phyloP scores from a whole-genome alignment of 129 eudicot genomes.

The Flaveria linearis region DNA sequence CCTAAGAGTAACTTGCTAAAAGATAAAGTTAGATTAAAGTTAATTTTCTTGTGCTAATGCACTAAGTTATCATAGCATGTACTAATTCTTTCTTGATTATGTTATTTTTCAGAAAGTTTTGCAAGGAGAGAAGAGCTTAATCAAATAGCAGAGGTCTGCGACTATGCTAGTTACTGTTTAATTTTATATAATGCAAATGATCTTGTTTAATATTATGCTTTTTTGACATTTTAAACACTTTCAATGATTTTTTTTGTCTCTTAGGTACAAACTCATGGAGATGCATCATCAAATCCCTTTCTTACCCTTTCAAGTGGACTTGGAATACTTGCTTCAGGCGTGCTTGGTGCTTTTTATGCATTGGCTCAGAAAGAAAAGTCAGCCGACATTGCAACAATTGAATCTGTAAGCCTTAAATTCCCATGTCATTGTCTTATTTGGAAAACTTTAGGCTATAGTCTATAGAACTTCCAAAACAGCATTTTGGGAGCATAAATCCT shows the following conservation, averaged over 20 bases:
- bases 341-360: slow-evolving; percentile 80
- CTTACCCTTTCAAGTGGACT: slow-evolving; percentile 66
- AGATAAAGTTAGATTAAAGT: not conserved
- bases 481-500: not conserved
- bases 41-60: not conserved
- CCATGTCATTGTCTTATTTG: not conserved
- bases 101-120: slow-evolving; percentile 56
- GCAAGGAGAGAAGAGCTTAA: slow-evolving; percentile 43
- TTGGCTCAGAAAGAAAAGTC: slow-evolving; percentile 76
- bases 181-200: slow-evolving; percentile 2
- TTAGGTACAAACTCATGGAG: slow-evolving; percentile 45
- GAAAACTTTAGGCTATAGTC: not conserved
- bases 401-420: slow-evolving; percentile 61
- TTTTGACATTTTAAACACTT: slow-evolving; percentile 12
- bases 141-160: slow-evolving; percentile 55
- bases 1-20: slow-evolving; percentile 10
- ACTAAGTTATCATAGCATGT: not conserved
- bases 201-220: not conserved
- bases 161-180: slow-evolving; percentile 23
- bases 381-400: slow-evolving; percentile 49
- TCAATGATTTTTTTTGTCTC: slow-evolving; percentile 26
- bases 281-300: slow-evolving; percentile 57
- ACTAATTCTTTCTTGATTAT: slow-evolving; percentile 25
- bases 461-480: not conserved
- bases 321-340: slow-evolving; percentile 71